phyloP scores from a whole-genome alignment of 768 basidiomycete species.

The Boletus subcaerulescens region DNA sequence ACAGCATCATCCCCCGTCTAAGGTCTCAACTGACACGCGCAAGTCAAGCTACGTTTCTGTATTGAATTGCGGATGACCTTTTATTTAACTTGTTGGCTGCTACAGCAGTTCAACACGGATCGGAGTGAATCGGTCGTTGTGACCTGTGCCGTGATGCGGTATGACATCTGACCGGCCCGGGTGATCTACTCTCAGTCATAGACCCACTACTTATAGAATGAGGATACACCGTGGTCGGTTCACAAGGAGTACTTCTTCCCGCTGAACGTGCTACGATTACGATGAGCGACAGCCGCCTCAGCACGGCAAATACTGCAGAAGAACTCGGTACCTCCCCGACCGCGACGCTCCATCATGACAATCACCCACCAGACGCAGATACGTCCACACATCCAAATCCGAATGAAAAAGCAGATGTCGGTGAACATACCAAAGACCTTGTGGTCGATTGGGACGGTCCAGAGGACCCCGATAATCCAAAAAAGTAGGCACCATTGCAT shows the following conservation, averaged over 20 bases:
- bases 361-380: neutral
- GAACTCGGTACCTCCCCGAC: constrained; percentile 1
- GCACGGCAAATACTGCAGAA: neutral
- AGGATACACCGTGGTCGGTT: neutral
- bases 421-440: neutral
- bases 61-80: too few relatives aligned
- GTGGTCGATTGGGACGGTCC: constrained; percentile 66
- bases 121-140: too few relatives aligned
- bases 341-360: constrained; percentile 6
- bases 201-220: constrained; percentile 5
- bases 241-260: neutral
- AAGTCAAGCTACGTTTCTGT: too few relatives aligned
- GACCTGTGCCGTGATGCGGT: too few relatives aligned
- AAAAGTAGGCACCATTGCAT: constrained; percentile 41
- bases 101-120: too few relatives aligned
- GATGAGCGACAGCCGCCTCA: neutral
- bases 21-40: too few relatives aligned
- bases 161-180: too few relatives aligned
- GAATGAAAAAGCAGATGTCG: neutral
- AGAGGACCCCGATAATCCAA: constrained; percentile 55
- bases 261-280: neutral
- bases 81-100: too few relatives aligned
- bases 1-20: too few relatives aligned
- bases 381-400: neutral
- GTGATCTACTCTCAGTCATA: neutral